These are phyloP conservation scores for Annulohypoxylon maeteangense DNA, from an alignment of 495 filamentous ascomycete species.

Conservation along the genomic window DNA sequence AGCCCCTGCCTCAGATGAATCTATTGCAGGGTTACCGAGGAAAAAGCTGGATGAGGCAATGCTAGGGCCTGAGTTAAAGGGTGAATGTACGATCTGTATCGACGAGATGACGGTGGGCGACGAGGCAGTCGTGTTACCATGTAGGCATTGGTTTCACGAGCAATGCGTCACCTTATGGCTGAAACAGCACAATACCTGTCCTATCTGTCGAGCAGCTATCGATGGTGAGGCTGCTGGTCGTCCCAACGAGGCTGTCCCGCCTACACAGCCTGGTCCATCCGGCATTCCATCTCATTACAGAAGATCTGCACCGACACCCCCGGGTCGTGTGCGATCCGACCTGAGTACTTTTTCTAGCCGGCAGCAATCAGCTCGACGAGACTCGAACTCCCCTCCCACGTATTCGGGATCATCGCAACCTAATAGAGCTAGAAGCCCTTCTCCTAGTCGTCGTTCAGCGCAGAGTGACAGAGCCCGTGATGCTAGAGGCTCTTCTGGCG, in stretches of 20 bases:
- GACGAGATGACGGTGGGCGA: constrained; percentile 80
- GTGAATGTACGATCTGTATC: constrained; percentile 94
- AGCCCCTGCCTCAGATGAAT: constrained; percentile 78
- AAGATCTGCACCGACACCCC: constrained; percentile 8
- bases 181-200: constrained; percentile 88
- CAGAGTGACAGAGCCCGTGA: constrained; percentile 42
- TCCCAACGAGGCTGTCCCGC: constrained; percentile 21
- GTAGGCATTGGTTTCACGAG: constrained; percentile 91
- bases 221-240: constrained; percentile 50
- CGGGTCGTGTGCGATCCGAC: constrained; percentile 35
- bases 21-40: constrained; percentile 78
- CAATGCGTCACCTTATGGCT: constrained; percentile 83
- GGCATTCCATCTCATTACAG: constrained; percentile 24
- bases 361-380: constrained; percentile 11
- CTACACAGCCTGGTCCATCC: constrained; percentile 17
- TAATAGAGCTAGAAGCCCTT: constrained; percentile 43
- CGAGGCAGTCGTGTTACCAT: constrained; percentile 83
- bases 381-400: constrained; percentile 36
- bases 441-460: constrained; percentile 39
- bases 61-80: constrained; percentile 68
- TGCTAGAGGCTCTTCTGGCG: constrained; percentile 38
- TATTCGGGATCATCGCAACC: constrained; percentile 27
- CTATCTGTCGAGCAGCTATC: constrained; percentile 84
- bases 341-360: constrained; percentile 20
- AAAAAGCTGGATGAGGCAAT: constrained; percentile 72